Evolutionary conservation across 441 rosid species (phyloP), one percentile per base, ranked within the genome.

Genomic region (Geranium incanum): DNA sequence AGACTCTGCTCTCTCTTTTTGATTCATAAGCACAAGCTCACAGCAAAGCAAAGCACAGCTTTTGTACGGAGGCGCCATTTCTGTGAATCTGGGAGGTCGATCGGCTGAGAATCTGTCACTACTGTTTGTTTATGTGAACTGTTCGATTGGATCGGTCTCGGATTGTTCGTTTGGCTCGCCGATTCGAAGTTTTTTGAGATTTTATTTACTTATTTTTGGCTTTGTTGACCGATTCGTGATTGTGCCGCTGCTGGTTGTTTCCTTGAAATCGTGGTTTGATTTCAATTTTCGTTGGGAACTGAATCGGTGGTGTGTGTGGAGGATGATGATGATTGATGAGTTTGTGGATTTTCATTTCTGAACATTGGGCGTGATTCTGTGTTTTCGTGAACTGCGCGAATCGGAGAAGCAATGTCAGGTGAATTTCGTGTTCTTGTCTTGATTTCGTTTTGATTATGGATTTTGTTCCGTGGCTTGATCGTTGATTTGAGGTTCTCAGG

Each of bases 321-420:
- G 1, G 33, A 28, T 57, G 63, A 15, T 57, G 23, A n/a, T 0
- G 60, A 52, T 45, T 52, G 60, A 57, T 57, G 63, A 57, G 63
- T 57, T 57, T 57, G 63, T 48, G 57, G 15, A 48, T 48, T 12
- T 28, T 1, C 12, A 11, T 43, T 57, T 57, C 23, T 57, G 63
- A 21, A 57, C 23, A 57, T 57, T 57, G 63, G 63, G 18, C 9
- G 7, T 6, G 63, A 57, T 57, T 57, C 23, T 18, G 63, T 57
- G 63, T 8, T 57, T 57, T 57, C 18, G 63, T 57, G 13, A 16
- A 36, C 69, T 63, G 23, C 55, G 36, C 50, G 33, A 43, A 23
- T 21, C 52, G 69, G 7, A 50, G 68, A 48, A 13, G 66, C 68
- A 79, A 84, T 86, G 87, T 79, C 82, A 78, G 86, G 86, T 86